Evolutionary conservation across 2,329 filamentous ascomycete species (phyloP).

Genomic region (Meredithiella fracta): DNA sequence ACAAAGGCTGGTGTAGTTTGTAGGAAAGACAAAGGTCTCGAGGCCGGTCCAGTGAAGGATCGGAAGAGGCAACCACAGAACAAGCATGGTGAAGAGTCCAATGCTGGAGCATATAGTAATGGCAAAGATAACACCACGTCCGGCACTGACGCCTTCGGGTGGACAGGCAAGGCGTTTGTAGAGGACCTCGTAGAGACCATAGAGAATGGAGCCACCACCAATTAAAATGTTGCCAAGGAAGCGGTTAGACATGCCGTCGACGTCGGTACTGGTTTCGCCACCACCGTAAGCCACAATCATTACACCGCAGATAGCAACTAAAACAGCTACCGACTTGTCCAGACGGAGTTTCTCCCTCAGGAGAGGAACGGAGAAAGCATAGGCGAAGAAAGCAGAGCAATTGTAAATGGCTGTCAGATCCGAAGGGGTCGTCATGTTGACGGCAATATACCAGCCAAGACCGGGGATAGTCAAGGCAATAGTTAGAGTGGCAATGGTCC

Average conservation of each 20-base stretch:
- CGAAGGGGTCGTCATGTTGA: constrained; percentile 79
- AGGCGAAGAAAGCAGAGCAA: constrained; percentile 96
- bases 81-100: constrained; percentile 65
- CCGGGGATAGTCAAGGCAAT: constrained; percentile 77
- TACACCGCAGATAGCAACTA: constrained; percentile 75
- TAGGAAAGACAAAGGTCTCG: constrained; percentile 71
- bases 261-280: constrained; percentile 20
- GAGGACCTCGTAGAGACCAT: constrained; percentile 91
- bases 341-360: constrained; percentile 68
- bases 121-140: constrained; percentile 89
- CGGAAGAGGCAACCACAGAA: constrained; percentile 85
- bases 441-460: constrained; percentile 87
- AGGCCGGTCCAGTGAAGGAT: constrained; percentile 62
- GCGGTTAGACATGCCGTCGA: constrained; percentile 40
- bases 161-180: constrained; percentile 92
- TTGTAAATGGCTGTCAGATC: constrained; percentile 98
- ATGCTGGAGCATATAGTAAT: constrained; percentile 84
- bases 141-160: constrained; percentile 68
- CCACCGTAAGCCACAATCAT: constrained; percentile 93
- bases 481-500: constrained; percentile 68
- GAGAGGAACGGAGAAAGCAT: constrained; percentile 85
- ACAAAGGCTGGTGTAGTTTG: constrained; percentile 61
- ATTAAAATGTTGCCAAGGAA: constrained; percentile 83
- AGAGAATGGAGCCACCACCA: constrained; percentile 75
- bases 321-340: constrained; percentile 75